Conservation (phyloP, 148 eudicot genomes). For the Cornus florida region DNA sequence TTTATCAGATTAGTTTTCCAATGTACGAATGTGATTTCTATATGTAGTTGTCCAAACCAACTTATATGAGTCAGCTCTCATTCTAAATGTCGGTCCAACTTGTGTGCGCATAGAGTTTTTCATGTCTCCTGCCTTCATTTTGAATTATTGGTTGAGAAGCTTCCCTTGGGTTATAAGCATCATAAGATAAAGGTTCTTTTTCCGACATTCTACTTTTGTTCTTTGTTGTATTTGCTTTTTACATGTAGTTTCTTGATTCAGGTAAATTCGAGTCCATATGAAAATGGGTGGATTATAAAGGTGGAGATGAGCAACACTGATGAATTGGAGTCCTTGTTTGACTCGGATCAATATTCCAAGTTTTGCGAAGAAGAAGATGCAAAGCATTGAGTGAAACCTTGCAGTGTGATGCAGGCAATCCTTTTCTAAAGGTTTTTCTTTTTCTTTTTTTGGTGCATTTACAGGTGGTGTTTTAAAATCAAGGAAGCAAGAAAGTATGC, state of each 20-base stretch:
- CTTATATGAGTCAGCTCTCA: no score
- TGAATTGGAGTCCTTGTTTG: constrained; percentile 63
- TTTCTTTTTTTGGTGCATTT: no score
- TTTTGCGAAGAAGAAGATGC: constrained; percentile 94
- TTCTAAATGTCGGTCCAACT: no score
- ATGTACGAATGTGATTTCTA: no score
- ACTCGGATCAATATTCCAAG: constrained; percentile 74
- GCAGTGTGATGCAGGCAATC: neutral
- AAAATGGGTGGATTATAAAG: constrained; percentile 89
- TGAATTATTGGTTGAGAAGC: no score
- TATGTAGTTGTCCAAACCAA: no score
- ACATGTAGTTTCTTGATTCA: constrained; percentile 13
- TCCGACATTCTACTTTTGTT: neutral
- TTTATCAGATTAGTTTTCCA: no score
- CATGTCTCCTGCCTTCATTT: no score
- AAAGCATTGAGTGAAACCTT: constrained; percentile 40
- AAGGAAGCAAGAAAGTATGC: neutral
- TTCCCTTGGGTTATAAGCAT: no score
- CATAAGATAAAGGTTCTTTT: no score
- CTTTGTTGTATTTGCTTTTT: neutral
- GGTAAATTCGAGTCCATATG: constrained; percentile 78
- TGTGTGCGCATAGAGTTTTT: no score
- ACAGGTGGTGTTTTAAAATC: neutral
- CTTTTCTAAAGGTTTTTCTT: neutral
- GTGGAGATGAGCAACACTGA: constrained; percentile 56